These are phyloP conservation scores for Rhynchospora pubera DNA, from an alignment of 176 grass and related monocot genomes.

Conservation along the genomic window DNA sequence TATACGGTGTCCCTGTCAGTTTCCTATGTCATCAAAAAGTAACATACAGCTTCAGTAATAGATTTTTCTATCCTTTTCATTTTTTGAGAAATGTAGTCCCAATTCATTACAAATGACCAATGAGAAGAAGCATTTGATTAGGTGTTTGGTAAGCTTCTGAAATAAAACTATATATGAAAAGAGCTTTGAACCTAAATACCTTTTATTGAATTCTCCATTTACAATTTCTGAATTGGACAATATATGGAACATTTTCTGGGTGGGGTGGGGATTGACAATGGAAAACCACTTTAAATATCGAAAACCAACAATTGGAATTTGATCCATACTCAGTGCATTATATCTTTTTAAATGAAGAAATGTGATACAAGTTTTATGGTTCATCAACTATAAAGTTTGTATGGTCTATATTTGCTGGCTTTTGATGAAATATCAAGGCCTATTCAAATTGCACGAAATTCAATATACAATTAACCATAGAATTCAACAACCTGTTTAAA, in stretches of 20 bases:
- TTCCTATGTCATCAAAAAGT: conserved; percentile 31
- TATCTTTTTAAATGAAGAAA: too few relatives aligned
- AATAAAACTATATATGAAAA: not conserved
- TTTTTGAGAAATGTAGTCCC: not conserved
- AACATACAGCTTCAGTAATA: not conserved
- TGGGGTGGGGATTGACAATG: too few relatives aligned
- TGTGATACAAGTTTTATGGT: too few relatives aligned
- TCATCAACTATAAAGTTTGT: too few relatives aligned
- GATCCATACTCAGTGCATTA: too few relatives aligned
- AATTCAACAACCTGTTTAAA: too few relatives aligned
- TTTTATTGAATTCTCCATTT: not conserved
- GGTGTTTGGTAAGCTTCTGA: not conserved
- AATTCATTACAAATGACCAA: not conserved
- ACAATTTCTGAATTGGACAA: not conserved
- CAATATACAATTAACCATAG: too few relatives aligned
- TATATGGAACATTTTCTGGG: not conserved
- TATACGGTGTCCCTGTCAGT: conserved; percentile 38
- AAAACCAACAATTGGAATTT: too few relatives aligned
- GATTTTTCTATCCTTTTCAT: not conserved
- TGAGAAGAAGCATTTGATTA: conserved; percentile 22
- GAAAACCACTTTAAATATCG: too few relatives aligned
- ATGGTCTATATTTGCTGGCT: too few relatives aligned
- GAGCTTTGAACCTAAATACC: not conserved
- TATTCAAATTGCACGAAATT: too few relatives aligned
- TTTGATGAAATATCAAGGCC: too few relatives aligned